Conservation (phyloP, 208 protist genomes). For the Trypanosoma vivax region DNA sequence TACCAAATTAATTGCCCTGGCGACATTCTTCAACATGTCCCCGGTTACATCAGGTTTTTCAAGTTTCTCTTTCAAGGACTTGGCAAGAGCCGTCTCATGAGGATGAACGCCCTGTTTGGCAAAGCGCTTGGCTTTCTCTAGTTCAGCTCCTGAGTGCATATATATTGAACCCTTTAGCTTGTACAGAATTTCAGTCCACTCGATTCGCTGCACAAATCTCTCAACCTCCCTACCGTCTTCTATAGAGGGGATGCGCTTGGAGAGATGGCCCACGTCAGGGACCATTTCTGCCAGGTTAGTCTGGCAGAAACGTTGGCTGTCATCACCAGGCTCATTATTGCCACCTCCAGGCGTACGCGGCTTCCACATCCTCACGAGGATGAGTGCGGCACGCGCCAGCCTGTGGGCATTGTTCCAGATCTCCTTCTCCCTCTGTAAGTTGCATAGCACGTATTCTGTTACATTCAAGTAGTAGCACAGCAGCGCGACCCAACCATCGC, state of each 20-base stretch:
- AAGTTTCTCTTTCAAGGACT: neutral
- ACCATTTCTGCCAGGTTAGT: neutral
- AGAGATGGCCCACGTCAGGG: neutral
- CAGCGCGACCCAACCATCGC: neutral
- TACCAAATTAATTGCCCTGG: conserved; percentile 6
- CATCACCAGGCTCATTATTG: neutral
- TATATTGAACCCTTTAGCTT: neutral
- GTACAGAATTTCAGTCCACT: neutral
- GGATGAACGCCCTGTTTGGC: neutral
- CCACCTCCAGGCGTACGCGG: neutral
- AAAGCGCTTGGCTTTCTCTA: neutral
- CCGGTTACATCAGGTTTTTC: neutral
- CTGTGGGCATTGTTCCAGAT: conserved; percentile 5
- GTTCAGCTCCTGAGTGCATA: neutral
- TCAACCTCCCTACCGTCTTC: neutral
- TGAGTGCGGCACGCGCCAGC: conserved; percentile 7
- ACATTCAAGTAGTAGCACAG: conserved; percentile 10
- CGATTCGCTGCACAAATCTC: neutral
- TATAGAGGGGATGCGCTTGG: neutral
- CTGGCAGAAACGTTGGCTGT: neutral
- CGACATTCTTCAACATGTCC: neutral
- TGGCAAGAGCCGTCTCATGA: neutral
- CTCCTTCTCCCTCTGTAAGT: neutral
- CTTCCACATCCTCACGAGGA: conserved; percentile 1
- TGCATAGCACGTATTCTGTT: neutral